Base-by-base conservation (phyloP, 306 rosid species). In the Hippophae gyantsensis region DNA sequence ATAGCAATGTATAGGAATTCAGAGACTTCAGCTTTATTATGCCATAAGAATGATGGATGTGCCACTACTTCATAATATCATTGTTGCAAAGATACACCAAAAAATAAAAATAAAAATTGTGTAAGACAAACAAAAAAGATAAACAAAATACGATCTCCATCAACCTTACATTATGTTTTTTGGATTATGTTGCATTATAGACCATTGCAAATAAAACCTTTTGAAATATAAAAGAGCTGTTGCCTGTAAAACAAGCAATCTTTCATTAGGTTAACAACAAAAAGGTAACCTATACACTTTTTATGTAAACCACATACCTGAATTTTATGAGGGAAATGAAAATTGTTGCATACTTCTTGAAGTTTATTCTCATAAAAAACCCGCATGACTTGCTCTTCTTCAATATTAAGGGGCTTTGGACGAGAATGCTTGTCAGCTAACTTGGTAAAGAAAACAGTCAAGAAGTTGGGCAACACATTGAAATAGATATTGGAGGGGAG, bases 151-250 rank as follows among this genome's bases (percentile, higher is more conserved):
- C 2, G 65, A 32, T 46, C 51, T 43, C 44, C 64, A 63, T 50
- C 56, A 77, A 57, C 55, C 93, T 78, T 92, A 88, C 99, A 92
- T 88, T 55, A 92, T 76, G 74, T 80, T 74, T 77, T 88, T 92
- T 27, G 97, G 97, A 72, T 86, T 82, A 68, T 92, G 99, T 73
- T 88, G 95, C 99, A 88, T 88, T 66, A 92, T 86, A 0, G 97
- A 92, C 97, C 97, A 88, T 41, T 82, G 95, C 58, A 92, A 76
- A 78, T 80, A 92, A 81, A 92, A 92, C 58, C 97, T 88, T 77
- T 88, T 86, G 76, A 92, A 92, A 80, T 85, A 92, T 58, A 92
- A 78, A 57, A 92, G 97, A 58, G 95, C 97, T 0, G 94, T 73
- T 72, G 94, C 97, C 97, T 92, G 86, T 67, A 69, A 64, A 78